phyloP scores from a whole-genome alignment of 2,329 filamentous ascomycete species.

The Diaporthe citriasiana region DNA sequence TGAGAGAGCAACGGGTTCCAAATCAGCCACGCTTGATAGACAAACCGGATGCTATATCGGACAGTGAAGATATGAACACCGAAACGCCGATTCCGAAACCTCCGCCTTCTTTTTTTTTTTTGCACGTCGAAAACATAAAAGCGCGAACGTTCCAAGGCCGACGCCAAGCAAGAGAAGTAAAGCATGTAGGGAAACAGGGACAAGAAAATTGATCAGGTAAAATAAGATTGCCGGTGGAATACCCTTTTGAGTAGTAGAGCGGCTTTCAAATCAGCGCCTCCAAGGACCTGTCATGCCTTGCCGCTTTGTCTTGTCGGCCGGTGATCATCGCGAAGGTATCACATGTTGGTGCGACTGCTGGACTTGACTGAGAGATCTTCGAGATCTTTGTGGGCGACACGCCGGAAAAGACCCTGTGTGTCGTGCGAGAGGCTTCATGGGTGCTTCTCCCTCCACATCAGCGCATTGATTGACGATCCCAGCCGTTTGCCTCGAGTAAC shows the following conservation, averaged over 20 bases:
- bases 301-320: not conserved
- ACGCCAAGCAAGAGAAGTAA: constrained; percentile 29
- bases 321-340: not conserved
- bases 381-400: not conserved
- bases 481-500: not conserved
- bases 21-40: constrained; percentile 34
- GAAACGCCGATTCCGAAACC: constrained; percentile 35
- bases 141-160: constrained; percentile 14
- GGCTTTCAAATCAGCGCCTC: not conserved
- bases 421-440: not conserved
- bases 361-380: not conserved
- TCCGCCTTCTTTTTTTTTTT: constrained; percentile 27
- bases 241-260: constrained; percentile 5
- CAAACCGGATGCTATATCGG: constrained; percentile 33
- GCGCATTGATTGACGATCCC: not conserved
- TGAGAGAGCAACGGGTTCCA: constrained; percentile 30
- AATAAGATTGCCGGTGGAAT: constrained; percentile 7
- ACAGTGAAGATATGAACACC: constrained; percentile 25
- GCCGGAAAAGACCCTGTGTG: not conserved
- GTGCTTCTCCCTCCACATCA: not conserved
- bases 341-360: not conserved
- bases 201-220: constrained; percentile 5
- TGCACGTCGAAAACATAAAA: constrained; percentile 30
- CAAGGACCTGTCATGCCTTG: not conserved
- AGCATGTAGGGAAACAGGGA: constrained; percentile 4